A percentile compares a stretch with the other conserved stretches of the same genome.
phyloP scores from a whole-genome alignment of 2,329 filamentous ascomycete genomes.

The Ceratocystis harringtonii region DNA sequence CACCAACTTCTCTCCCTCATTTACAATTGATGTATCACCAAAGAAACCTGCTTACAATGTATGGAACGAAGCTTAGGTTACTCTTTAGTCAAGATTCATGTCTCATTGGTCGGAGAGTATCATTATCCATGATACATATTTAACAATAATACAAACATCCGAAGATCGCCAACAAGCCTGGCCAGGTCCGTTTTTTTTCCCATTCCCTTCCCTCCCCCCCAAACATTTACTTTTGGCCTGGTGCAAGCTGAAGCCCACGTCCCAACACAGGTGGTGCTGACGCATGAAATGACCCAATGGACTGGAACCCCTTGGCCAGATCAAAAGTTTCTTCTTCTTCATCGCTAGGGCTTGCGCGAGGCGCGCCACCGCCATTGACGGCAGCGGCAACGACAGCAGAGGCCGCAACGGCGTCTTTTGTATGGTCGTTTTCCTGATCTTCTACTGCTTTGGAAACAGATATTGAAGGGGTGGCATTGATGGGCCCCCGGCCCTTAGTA shows the following conservation, averaged over 20 bases:
- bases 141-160: too few relatives aligned
- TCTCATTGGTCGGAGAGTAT: too few relatives aligned
- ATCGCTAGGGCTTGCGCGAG: slow-evolving; percentile 17
- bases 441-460: slow-evolving; percentile 20
- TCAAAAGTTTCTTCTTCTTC: slow-evolving; percentile 43
- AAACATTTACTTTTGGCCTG: neutral
- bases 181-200: neutral
- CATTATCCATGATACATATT: too few relatives aligned
- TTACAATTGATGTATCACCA: too few relatives aligned
- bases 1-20: neutral
- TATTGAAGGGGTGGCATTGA: slow-evolving; percentile 3
- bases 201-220: neutral
- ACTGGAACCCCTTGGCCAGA: slow-evolving; percentile 49
- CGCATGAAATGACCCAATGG: slow-evolving; percentile 48
- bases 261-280: slow-evolving; percentile 26
- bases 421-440: slow-evolving; percentile 24
- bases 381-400: slow-evolving; percentile 17
- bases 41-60: too few relatives aligned
- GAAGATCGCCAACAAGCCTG: too few relatives aligned
- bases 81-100: too few relatives aligned
- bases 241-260: slow-evolving; percentile 25
- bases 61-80: too few relatives aligned
- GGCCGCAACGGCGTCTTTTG: slow-evolving; percentile 5
- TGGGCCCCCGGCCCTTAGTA: slow-evolving; percentile 21
- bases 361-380: slow-evolving; percentile 14